phyloP scores from a whole-genome alignment of 305 asterid species.

The Stenogyne calaminthoides region DNA sequence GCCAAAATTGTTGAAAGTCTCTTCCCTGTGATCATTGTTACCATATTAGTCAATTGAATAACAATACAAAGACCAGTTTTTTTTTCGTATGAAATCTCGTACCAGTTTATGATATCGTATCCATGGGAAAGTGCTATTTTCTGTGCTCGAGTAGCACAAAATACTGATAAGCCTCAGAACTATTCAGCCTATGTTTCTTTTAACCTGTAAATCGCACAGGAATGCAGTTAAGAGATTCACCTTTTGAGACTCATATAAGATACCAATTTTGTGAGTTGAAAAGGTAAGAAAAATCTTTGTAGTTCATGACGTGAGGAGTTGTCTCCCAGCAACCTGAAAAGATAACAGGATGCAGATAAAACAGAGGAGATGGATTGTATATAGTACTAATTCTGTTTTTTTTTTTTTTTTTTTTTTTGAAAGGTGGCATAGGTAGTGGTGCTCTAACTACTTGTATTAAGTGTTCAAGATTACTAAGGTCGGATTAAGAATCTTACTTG shows the following conservation, averaged over 20 bases:
- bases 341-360: neutral
- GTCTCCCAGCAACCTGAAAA: conserved; percentile 83
- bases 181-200: conserved; percentile 39
- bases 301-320: conserved; percentile 60
- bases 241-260: neutral
- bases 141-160: conserved; percentile 83
- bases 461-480: neutral
- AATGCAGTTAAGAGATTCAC: neutral
- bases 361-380: neutral
- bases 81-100: conserved; percentile 1
- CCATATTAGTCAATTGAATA: neutral
- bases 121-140: conserved; percentile 88
- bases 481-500: conserved; percentile 57
- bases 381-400: neutral
- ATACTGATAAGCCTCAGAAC: conserved; percentile 65
- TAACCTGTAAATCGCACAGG: conserved; percentile 54
- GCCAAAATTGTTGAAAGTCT: conserved; percentile 86
- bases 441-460: neutral
- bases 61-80: neutral
- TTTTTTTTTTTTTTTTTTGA: too few species aligned
- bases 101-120: conserved; percentile 95
- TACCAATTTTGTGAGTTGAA: neutral
- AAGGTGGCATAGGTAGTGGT: too few species aligned
- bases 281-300: conserved; percentile 1
- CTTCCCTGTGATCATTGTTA: conserved; percentile 62